These are phyloP conservation scores for Aspergillus ustus DNA, from an alignment of 2,329 filamentous ascomycete genomes.

Conservation along the genomic window DNA sequence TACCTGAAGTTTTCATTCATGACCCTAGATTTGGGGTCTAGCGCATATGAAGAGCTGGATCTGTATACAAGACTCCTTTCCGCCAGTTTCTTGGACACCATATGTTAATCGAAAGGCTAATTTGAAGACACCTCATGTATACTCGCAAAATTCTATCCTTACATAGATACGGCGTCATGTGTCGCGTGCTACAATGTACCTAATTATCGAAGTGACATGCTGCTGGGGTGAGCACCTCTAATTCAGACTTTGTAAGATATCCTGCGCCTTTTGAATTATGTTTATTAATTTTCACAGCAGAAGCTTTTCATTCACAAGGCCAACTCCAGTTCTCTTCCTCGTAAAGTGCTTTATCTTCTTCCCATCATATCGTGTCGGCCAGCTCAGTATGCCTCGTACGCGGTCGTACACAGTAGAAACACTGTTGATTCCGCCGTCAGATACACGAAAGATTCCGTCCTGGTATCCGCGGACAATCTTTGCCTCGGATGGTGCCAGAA, in stretches of 20 bases:
- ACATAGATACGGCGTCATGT: slow-evolving; percentile 13
- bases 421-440: slow-evolving; percentile 58
- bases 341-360: slow-evolving; percentile 50
- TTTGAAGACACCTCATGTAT: neutral
- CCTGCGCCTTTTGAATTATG: slow-evolving; percentile 45
- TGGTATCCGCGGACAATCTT: slow-evolving; percentile 56
- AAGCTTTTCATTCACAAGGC: slow-evolving; percentile 58
- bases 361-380: slow-evolving; percentile 63
- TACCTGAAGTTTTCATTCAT: slow-evolving; percentile 1
- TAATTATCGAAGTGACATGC: slow-evolving; percentile 9
- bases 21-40: slow-evolving; percentile 1
- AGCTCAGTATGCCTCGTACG: slow-evolving; percentile 60
- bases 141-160: neutral
- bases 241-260: slow-evolving; percentile 20
- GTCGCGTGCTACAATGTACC: slow-evolving; percentile 8
- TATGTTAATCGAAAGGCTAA: slow-evolving; percentile 7
- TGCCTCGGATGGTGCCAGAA: slow-evolving; percentile 59
- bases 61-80: slow-evolving; percentile 5
- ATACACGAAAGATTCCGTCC: slow-evolving; percentile 52
- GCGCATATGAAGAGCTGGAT: slow-evolving; percentile 4
- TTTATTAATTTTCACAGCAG: slow-evolving; percentile 58
- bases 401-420: slow-evolving; percentile 59
- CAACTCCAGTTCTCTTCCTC: slow-evolving; percentile 62
- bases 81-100: slow-evolving; percentile 22
- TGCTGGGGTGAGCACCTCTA: slow-evolving; percentile 1